Percentiles rank a stretch among this genome's conserved stretches.
These are phyloP conservation scores for Oidiodendron maius DNA, from an alignment of 495 filamentous ascomycete genomes.

Conservation along the genomic window DNA sequence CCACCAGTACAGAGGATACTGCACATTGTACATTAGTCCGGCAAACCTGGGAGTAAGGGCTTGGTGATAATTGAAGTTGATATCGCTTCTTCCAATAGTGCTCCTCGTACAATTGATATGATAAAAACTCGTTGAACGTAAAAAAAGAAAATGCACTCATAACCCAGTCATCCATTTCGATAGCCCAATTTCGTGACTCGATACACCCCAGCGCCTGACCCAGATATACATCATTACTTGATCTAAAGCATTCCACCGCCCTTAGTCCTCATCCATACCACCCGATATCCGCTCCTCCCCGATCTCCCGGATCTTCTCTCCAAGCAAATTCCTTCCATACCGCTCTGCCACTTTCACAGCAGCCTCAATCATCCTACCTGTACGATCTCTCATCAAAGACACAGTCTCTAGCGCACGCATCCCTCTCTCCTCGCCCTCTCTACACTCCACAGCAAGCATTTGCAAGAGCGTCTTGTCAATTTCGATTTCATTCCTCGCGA, in stretches of 20 bases:
- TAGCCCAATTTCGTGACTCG: too few relatives aligned
- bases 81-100: too few relatives aligned
- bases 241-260: neutral
- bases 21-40: neutral
- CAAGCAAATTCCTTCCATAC: constrained; percentile 68
- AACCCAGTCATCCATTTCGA: too few relatives aligned
- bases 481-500: constrained; percentile 66
- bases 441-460: constrained; percentile 83
- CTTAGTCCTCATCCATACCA: constrained; percentile 23
- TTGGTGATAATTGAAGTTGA: too few relatives aligned
- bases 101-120: too few relatives aligned
- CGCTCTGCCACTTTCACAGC: constrained; percentile 77
- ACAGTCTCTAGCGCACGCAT: constrained; percentile 90
- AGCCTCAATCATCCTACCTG: constrained; percentile 78
- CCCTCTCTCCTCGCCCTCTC: constrained; percentile 83
- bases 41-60: neutral
- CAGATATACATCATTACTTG: too few relatives aligned
- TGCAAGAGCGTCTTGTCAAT: constrained; percentile 86
- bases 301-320: constrained; percentile 76
- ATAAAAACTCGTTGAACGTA: too few relatives aligned
- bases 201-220: too few relatives aligned
- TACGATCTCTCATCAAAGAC: constrained; percentile 67
- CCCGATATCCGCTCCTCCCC: constrained; percentile 15
- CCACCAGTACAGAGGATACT: too few relatives aligned
- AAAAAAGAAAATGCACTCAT: too few relatives aligned